Evolutionary conservation across 805 yeast genomes (phyloP), one percentile per base, ranked within the genome.

Genomic region (Sugiyamaella americana): DNA sequence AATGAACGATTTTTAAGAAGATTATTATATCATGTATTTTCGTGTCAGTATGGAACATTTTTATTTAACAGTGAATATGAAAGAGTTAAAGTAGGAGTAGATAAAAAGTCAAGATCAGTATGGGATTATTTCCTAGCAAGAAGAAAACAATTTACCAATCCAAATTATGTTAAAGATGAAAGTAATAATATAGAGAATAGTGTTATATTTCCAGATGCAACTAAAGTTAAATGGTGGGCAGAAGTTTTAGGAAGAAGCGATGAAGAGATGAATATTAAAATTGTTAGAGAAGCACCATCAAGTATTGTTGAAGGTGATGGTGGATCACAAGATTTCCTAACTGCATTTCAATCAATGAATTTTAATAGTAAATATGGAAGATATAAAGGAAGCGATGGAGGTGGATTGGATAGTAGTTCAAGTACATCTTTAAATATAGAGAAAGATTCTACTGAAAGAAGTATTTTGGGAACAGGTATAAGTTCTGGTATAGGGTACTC

Each of bases 11-110:
- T 93, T 57, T 63, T 93, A 52, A 76, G 96, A 54, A 68, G 98
- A 43, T 68, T 93, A 47, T 73, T 87, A 18, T 93, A 93, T 61
- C 98, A 93, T 62, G 68, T 84, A 41, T 87, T 88, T 59, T 86
- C 97, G 1, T 88, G 98, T 57, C 98, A 93, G 63, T 93, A 88
- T 64, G 98, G 98, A 2, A 80, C 95, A 1, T 93, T 93, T 57
- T 62, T 93, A 44, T 80, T 77, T 54, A 83, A 93, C 58, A 74
- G 76, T 39, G 96, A 93, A 59, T 62, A 65, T 42, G 95, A 87
- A 49, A 66, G 80, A 46, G 57, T 67, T 5, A 66, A 65, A n/a
- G 64, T 70, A 22, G 61, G 71, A 8, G 63, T 78, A 1, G 61
- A 57, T 5, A 55, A 64, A 2, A 68, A 72, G 10, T 84, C 96